Conservation (phyloP, 1,139 yeast genomes). For the Sugiyamaella neomexicana region DNA sequence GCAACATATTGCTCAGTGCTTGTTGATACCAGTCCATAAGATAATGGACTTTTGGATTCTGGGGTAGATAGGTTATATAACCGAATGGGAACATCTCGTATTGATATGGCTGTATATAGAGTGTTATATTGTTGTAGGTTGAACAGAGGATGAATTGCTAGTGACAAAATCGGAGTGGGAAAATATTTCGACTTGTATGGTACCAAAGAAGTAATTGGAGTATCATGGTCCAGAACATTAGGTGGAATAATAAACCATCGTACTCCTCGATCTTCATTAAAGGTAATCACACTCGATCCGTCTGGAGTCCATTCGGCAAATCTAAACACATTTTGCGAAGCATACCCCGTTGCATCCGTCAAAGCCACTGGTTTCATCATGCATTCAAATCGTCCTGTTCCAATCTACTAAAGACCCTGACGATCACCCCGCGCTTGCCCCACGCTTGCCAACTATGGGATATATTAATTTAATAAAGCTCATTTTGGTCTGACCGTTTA, state of each 20-base stretch:
- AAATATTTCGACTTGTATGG: conserved; percentile 33
- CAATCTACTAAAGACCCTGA: conserved; percentile 7
- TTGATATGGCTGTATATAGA: conserved; percentile 30
- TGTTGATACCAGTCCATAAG: conserved; percentile 29
- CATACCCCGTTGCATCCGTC: background rate
- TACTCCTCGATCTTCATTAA: conserved; percentile 35
- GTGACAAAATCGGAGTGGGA: conserved; percentile 30
- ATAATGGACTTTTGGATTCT: conserved; percentile 31
- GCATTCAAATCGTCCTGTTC: too few species aligned
- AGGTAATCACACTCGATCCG: conserved; percentile 36
- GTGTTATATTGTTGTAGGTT: conserved; percentile 24
- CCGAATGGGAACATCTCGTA: conserved; percentile 35
- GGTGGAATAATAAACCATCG: conserved; percentile 38
- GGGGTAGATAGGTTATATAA: conserved; percentile 32
- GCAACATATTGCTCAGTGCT: conserved; percentile 23
- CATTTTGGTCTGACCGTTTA: too few species aligned
- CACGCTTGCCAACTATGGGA: too few species aligned
- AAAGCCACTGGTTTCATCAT: conserved; percentile 15
- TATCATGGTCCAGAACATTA: conserved; percentile 25
- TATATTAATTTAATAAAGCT: too few species aligned
- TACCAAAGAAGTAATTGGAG: conserved; percentile 18
- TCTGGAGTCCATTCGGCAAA: conserved; percentile 37
- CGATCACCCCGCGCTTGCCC: too few species aligned
- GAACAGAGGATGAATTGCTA: conserved; percentile 34
- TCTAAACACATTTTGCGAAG: conserved; percentile 16